These are phyloP conservation scores for Jacaranda copaia DNA, from an alignment of 257 asterid species.

Conservation along the genomic window DNA sequence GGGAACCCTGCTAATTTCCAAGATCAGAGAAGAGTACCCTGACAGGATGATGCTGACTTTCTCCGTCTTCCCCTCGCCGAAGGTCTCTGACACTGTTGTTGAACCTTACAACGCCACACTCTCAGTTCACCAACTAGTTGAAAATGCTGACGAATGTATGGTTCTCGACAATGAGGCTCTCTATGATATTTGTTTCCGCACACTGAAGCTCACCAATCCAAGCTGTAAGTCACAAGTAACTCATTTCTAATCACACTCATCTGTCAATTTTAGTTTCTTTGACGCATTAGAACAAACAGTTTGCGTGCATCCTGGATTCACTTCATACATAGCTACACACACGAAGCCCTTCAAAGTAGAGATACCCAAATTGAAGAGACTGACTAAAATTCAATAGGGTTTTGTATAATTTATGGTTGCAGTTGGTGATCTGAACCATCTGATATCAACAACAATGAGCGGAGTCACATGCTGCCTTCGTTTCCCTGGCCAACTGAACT, in stretches of 20 bases:
- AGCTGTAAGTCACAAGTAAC: slow-evolving; percentile 47
- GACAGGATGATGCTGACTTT: slow-evolving; percentile 63
- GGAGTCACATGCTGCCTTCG: slow-evolving; percentile 60
- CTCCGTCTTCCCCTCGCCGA: background rate
- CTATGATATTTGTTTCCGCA: slow-evolving; percentile 59
- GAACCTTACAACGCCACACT: slow-evolving; percentile 64
- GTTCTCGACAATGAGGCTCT: slow-evolving; percentile 26
- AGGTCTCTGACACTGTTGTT: slow-evolving; percentile 56
- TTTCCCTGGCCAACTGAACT: slow-evolving; percentile 58
- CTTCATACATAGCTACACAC: background rate
- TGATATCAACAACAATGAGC: slow-evolving; percentile 62
- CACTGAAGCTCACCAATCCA: slow-evolving; percentile 63
- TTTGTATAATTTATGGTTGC: slow-evolving; percentile 13
- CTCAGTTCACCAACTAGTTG: slow-evolving; percentile 57
- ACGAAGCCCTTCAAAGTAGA: background rate
- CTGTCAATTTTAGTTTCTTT: background rate
- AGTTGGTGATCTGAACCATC: slow-evolving; percentile 62
- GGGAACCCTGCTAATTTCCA: slow-evolving; percentile 58
- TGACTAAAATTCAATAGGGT: background rate
- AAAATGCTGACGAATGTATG: slow-evolving; percentile 65
- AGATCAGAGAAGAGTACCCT: slow-evolving; percentile 58
- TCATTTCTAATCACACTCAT: background rate
- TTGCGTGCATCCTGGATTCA: background rate
- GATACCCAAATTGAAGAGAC: background rate
- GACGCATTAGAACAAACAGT: background rate